Base-by-base conservation (phyloP, 352 stramenopile genomes). In the Phytophthora colocasiae region DNA sequence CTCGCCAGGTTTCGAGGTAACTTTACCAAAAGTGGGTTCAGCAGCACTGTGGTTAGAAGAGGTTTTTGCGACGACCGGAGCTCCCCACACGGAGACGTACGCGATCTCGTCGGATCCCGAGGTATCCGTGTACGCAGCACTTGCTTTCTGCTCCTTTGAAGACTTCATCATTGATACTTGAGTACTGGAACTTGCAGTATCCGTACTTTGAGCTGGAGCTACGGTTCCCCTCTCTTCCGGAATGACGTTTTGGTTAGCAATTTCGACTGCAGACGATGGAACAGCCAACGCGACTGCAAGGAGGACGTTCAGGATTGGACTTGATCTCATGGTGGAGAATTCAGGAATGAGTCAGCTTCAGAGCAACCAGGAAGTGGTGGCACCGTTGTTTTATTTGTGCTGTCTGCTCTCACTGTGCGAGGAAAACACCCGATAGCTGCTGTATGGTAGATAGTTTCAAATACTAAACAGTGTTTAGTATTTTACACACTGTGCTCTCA, bases 11-110 rank as follows among this genome's bases (percentile, higher is more conserved):
- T 59, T 64, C 9, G 57, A 62, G 4, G 58, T 68, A 17, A 67
- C 36, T 19, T 68, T 58, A n/a, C 58, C 64, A 12, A 72, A 63
- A 2, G 58, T 72, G 0, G 63, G 48, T 9, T 58, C 40, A 9
- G 29, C 26, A 26, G 46, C 55, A 17, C 29, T 52, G 44, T 52
- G 43, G 6, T 71, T 71, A 2, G 54, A 55, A 4, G 45, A 44
- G 3, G 55, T 70, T n/a, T 56, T 36, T n/a, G 56, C 47, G 27
- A 71, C 63, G 0, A 71, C 27, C 6, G 55, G 55, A 6, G 63
- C 63, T 3, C 63, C 63, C 63, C 63, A 71, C 9, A 29, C 41
- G 0, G 62, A 69, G 6, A 55, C 55, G 14, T 12, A 26, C 4
- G 31, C 1, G n/a, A 65, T 45, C 0, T 48, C 47, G n/a, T 69